Base-by-base conservation (phyloP, 2,329 filamentous ascomycete species). In the Xylaria multiplex region DNA sequence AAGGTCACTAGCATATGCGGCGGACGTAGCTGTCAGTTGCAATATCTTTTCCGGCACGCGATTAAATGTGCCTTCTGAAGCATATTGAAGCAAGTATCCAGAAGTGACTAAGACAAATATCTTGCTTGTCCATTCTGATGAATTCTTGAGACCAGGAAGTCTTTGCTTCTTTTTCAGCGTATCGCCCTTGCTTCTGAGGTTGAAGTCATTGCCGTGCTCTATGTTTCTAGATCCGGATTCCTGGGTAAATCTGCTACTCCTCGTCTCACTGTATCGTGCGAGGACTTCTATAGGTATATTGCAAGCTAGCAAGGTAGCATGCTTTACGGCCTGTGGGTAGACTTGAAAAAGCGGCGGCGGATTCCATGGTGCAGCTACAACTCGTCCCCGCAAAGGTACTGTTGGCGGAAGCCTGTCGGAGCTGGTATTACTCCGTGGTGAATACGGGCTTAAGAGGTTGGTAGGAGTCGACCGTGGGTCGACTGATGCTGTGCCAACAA, bases 281-380 rank as follows among this genome's bases (percentile, higher is more conserved):
- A 96, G 86, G 0, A 85, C 79, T 67, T 96, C 93, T 1, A 90
- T 86, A 1, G 91, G 87, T 11, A 91, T 79, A 1, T 85, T 86
- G 43, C 90, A 90, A 16, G 91, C 86, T 30, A 89, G 86, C 2
- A 97, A 82, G 16, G 86, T 88, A 11, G 88, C 89, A 77, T 96
- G 88, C 74, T 91, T 93, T 70, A 93, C 85, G 2, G 93, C 89
- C 78, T 97, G 93, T 0, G 92, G 91, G 76, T 93, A 97, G 13
- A 92, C 93, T 77, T 97, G 91, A 77, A 94, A 96, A 13, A 97
- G 81, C 1, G 93, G 92, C 6, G 93, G 92, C 16, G 90, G 86
- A 62, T 87, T 85, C 89, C 89, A 92, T 13, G 79, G 32, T 43
- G 48, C 64, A 53, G 55, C 55, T 40, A 56, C 62, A 7, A 62